phyloP scores from a whole-genome alignment of 441 rosid species.

The Theobroma grandiflorum region DNA sequence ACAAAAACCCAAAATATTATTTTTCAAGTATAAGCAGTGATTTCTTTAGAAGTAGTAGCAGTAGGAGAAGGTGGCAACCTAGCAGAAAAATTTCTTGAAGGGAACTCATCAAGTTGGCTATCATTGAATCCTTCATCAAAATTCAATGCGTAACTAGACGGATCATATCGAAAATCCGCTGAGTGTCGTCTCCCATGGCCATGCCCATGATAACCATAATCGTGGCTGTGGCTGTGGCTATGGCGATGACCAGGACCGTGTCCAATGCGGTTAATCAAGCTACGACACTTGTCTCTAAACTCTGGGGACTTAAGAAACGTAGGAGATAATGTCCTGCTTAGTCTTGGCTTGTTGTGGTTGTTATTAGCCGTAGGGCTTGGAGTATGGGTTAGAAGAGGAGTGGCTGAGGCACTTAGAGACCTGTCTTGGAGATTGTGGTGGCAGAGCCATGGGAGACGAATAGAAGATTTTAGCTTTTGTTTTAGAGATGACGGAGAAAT shows the following conservation, averaged over 20 bases:
- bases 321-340: neutral
- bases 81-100: slow-evolving; percentile 39
- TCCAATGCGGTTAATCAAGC: slow-evolving; percentile 34
- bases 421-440: neutral
- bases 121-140: slow-evolving; percentile 45
- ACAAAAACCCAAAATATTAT: neutral
- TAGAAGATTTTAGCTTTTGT: slow-evolving; percentile 36
- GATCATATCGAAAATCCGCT: slow-evolving; percentile 44
- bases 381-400: neutral
- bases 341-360: neutral
- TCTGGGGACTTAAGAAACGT: slow-evolving; percentile 14
- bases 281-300: slow-evolving; percentile 31
- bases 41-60: slow-evolving; percentile 12
- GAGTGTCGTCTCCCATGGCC: slow-evolving; percentile 36
- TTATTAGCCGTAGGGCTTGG: neutral
- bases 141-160: slow-evolving; percentile 51
- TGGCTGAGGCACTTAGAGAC: neutral
- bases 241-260: neutral
- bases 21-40: slow-evolving; percentile 3
- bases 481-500: slow-evolving; percentile 27
- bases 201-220: slow-evolving; percentile 16
- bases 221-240: neutral
- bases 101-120: slow-evolving; percentile 10
- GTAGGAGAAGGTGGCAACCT: slow-evolving; percentile 50
- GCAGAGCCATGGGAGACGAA: slow-evolving; percentile 27